These are phyloP conservation scores for Penicillium egyptiacum DNA, from an alignment of 495 filamentous ascomycete species.

Conservation along the genomic window DNA sequence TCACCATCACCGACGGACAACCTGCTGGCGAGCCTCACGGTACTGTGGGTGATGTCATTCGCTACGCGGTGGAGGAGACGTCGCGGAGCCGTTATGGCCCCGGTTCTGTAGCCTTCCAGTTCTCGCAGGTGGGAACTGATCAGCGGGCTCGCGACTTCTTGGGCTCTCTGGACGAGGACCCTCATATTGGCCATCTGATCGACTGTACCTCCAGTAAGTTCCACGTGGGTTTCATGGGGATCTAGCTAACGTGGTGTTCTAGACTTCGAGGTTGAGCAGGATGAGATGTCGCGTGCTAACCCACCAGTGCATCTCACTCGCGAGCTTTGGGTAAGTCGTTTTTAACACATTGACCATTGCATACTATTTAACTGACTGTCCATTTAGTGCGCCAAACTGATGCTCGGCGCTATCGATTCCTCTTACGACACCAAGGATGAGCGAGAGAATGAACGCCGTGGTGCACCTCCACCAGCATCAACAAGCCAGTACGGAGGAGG, in stretches of 20 bases:
- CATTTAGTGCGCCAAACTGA: constrained; percentile 60
- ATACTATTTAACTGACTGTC: constrained; percentile 4
- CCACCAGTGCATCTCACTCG: constrained; percentile 60
- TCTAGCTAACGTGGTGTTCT: constrained; percentile 22
- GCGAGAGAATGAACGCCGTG: constrained; percentile 34
- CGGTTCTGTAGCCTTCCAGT: constrained; percentile 64
- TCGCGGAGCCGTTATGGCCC: constrained; percentile 47
- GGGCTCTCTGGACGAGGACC: constrained; percentile 60
- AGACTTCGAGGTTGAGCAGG: constrained; percentile 68
- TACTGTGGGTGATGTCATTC: constrained; percentile 52
- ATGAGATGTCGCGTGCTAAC: constrained; percentile 58
- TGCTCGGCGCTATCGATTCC: constrained; percentile 67
- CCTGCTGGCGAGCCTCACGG: constrained; percentile 55
- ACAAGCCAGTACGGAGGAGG: constrained; percentile 7
- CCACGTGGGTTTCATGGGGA: not conserved
- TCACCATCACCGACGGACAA: constrained; percentile 71
- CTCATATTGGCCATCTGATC: constrained; percentile 59
- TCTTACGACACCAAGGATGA: constrained; percentile 69
- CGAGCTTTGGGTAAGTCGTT: constrained; percentile 58
- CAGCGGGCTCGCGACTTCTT: constrained; percentile 64
- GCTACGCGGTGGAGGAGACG: constrained; percentile 47
- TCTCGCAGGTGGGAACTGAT: constrained; percentile 74
- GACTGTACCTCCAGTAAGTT: constrained; percentile 73
- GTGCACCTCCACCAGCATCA: constrained; percentile 16
- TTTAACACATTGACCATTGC: not conserved